phyloP scores from a whole-genome alignment of 2,329 filamentous ascomycete species.

The Proliferodiscus dingleyae region DNA sequence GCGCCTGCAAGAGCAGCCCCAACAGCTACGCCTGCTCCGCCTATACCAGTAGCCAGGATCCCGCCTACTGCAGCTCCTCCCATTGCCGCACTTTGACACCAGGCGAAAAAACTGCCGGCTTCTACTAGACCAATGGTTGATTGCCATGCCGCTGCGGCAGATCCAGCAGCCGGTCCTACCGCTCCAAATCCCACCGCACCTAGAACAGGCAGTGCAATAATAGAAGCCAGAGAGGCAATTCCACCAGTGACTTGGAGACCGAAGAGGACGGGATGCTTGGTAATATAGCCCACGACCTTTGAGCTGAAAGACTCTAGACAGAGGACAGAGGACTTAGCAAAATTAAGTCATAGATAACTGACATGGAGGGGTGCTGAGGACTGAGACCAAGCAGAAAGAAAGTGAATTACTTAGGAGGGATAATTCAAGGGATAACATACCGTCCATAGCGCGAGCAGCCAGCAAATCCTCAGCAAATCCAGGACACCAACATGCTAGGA shows the following conservation, averaged over 20 bases:
- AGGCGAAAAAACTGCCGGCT: slow-evolving; percentile 28
- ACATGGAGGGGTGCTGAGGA: neutral
- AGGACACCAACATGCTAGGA: slow-evolving; percentile 17
- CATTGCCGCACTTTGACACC: slow-evolving; percentile 29
- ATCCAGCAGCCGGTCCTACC: slow-evolving; percentile 21
- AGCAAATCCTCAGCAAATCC: slow-evolving; percentile 12
- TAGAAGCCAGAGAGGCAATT: slow-evolving; percentile 5
- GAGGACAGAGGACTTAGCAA: neutral
- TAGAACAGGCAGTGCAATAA: slow-evolving; percentile 17
- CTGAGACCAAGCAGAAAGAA: neutral
- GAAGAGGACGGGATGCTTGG: slow-evolving; percentile 12
- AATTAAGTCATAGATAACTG: neutral
- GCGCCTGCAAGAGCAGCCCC: slow-evolving; percentile 11
- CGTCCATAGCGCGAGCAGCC: slow-evolving; percentile 6
- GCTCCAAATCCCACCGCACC: slow-evolving; percentile 23
- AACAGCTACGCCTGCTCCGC: slow-evolving; percentile 12
- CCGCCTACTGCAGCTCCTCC: slow-evolving; percentile 24
- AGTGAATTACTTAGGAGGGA: neutral
- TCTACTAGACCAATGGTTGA: slow-evolving; percentile 24
- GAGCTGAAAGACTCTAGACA: slow-evolving; percentile 1
- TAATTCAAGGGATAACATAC: neutral
- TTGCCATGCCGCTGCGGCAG: slow-evolving; percentile 26
- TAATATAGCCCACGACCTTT: slow-evolving; percentile 6
- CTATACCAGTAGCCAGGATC: slow-evolving; percentile 16
- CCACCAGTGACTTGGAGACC: slow-evolving; percentile 10